phyloP scores from a whole-genome alignment of 1,284 basidiomycete genomes.

The Microbotryum violaceum region DNA sequence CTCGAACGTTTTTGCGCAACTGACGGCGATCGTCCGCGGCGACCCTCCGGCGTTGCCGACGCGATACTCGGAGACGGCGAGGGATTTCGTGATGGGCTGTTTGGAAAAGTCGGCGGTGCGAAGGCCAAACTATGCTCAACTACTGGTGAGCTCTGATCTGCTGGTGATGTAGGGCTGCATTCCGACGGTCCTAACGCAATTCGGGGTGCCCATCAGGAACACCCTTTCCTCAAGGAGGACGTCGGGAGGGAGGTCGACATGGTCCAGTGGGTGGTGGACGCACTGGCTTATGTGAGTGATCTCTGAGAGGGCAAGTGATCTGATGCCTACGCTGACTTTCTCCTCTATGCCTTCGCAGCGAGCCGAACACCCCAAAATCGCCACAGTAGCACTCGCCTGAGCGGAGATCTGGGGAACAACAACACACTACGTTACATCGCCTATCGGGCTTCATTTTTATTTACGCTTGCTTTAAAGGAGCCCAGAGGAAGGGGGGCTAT shows the following conservation, averaged over 20 bases:
- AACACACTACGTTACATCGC: no score
- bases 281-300: conserved; percentile 45
- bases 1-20: conserved; percentile 89
- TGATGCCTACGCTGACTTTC: neutral
- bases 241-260: conserved; percentile 40
- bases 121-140: conserved; percentile 74
- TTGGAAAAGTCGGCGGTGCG: conserved; percentile 67
- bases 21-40: conserved; percentile 92
- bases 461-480: no score
- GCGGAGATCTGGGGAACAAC: neutral
- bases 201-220: conserved; percentile 44
- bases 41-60: conserved; percentile 71
- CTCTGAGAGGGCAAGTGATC: neutral
- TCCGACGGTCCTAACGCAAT: no score
- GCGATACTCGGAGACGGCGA: conserved; percentile 38
- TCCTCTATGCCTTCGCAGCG: neutral
- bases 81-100: conserved; percentile 48
- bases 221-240: conserved; percentile 57
- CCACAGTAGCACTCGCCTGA: neutral
- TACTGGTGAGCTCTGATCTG: conserved; percentile 51
- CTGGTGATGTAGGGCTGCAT: neutral
- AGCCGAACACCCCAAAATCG: neutral
- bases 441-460: no score
- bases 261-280: conserved; percentile 61
- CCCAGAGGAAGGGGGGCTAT: no score